Base-by-base conservation (phyloP, 2,329 filamentous ascomycete genomes). In the Corinectria fuckeliana region DNA sequence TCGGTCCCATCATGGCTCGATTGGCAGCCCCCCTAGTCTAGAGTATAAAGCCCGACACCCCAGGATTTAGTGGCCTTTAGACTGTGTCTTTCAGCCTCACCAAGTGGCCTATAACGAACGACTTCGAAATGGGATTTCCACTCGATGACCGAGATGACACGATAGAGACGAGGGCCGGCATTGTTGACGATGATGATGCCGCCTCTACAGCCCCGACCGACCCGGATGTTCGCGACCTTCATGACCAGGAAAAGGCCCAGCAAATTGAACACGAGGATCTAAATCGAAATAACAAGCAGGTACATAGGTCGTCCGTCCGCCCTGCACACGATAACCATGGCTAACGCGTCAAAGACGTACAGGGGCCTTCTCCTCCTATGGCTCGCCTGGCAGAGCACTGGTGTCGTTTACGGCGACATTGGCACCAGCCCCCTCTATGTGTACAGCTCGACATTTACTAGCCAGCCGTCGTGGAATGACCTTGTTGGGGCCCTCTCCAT, bases 331-430 rank as follows among this genome's bases (percentile, higher is more conserved):
- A 16, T 38, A 32, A 10, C 50, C 20, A 16, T 41, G 44, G 38
- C 23, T 60, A 62, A 64, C 48, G 63, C 58, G 47, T 13, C 34
- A 41, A 32, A 72, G 71, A 71, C 65, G 23, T 69, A 72, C 54
- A 71, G 62, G 32, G 69, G 71, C 23, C 34, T 67, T 32, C 34
- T 72, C 13, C 58, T 72, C 39, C 30, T 72, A 20, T 72, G 84
- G 82, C 79, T 88, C 41, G 83, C 86, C 21, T 90, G 88, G 69
- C 87, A 90, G 73, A 86, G 83, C 3, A 84, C 82, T 26, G 88
- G 88, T 50, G 85, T 88, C 38, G 90, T 90, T 50, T 90, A 91
- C 61, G 88, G 88, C 21, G 88, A 91, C 64, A 89, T 90, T 68
- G 88, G 87, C 56, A 83, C 80, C 18, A 86, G 82, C 60, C 88